Conservation (phyloP, 805 yeast genomes). For the Candida sphagnicola region DNA sequence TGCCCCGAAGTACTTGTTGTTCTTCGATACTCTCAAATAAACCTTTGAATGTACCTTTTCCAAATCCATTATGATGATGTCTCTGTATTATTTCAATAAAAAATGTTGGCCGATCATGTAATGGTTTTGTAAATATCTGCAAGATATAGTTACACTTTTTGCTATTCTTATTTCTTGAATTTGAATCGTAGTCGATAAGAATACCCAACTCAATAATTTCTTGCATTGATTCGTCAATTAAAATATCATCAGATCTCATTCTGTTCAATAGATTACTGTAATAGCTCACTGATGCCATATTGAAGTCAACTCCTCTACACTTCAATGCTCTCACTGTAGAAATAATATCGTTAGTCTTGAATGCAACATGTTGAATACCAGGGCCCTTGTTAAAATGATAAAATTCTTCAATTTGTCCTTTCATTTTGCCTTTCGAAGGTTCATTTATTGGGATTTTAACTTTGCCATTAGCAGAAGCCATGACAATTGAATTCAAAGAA, state of each 20-base stretch:
- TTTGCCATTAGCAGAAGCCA: slow-evolving; percentile 62
- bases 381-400: slow-evolving; percentile 72
- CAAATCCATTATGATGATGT: slow-evolving; percentile 77
- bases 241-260: slow-evolving; percentile 39
- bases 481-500: slow-evolving; percentile 69
- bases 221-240: slow-evolving; percentile 50
- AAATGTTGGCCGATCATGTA: slow-evolving; percentile 75
- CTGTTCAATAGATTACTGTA: slow-evolving; percentile 48
- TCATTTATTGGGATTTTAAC: slow-evolving; percentile 84
- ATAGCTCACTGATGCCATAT: slow-evolving; percentile 54
- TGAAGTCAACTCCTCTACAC: slow-evolving; percentile 67
- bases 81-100: slow-evolving; percentile 82
- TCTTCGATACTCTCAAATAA: slow-evolving; percentile 75
- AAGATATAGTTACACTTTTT: slow-evolving; percentile 59
- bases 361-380: slow-evolving; percentile 82
- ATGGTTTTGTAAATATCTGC: slow-evolving; percentile 76
- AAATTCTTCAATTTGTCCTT: slow-evolving; percentile 81
- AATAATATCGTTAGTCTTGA: slow-evolving; percentile 59
- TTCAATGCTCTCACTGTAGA: slow-evolving; percentile 50
- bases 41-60: slow-evolving; percentile 84
- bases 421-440: slow-evolving; percentile 65
- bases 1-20: slow-evolving; percentile 73
- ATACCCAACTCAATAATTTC: slow-evolving; percentile 50
- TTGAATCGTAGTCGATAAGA: slow-evolving; percentile 72
- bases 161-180: slow-evolving; percentile 21